Conservation (phyloP, 306 rosid species). For the Delonix regia region DNA sequence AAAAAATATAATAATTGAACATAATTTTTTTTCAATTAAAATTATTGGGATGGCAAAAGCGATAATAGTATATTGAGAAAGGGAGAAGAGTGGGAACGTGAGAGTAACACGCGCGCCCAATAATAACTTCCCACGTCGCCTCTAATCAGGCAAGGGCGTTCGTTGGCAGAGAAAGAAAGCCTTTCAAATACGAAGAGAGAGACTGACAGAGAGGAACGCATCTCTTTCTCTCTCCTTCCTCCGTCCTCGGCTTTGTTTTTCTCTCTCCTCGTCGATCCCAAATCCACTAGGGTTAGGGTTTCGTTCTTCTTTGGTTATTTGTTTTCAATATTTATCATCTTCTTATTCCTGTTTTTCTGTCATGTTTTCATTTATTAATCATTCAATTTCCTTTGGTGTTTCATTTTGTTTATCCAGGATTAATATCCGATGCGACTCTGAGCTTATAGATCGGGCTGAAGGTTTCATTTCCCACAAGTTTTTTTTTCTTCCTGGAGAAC, state of each 20-base stretch:
- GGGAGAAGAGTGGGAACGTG: conserved; percentile 48
- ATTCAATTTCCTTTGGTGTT: not conserved
- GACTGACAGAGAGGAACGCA: conserved; percentile 38
- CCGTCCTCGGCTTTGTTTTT: conserved; percentile 36
- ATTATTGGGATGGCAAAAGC: conserved; percentile 29
- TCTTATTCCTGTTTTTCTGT: not conserved
- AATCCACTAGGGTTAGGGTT: conserved; percentile 70
- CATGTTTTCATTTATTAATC: not conserved
- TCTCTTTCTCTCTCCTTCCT: conserved; percentile 40
- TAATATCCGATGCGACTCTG: conserved; percentile 58
- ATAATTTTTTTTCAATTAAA: too few relatives aligned
- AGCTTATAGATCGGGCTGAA: conserved; percentile 52
- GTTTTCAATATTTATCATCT: not conserved
- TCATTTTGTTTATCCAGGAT: conserved; percentile 32
- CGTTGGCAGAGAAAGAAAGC: conserved; percentile 51
- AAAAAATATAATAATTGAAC: too few relatives aligned
- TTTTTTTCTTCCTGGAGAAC: conserved; percentile 24
- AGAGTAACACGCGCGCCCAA: conserved; percentile 30
- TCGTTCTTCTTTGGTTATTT: conserved; percentile 9
- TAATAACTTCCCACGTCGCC: conserved; percentile 55
- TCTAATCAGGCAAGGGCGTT: conserved; percentile 45
- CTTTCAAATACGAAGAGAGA: conserved; percentile 46
- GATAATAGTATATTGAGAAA: conserved; percentile 19
- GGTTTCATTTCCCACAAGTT: conserved; percentile 46
- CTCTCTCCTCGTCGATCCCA: conserved; percentile 65